Conservation (phyloP, 1,284 basidiomycete genomes). For the Tranzscheliella williamsii region DNA sequence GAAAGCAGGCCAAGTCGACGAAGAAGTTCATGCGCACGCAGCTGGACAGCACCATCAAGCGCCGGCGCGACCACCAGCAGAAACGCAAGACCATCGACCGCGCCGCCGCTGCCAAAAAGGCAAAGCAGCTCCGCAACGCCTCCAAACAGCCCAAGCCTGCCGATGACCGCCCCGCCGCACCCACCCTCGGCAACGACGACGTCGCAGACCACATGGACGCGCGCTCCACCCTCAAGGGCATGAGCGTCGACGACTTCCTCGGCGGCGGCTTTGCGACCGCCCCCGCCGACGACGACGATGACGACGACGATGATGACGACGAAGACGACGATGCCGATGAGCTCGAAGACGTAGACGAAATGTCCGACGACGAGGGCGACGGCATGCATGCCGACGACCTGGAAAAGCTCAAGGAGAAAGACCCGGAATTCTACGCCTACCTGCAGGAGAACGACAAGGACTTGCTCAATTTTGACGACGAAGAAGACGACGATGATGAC, state of each 20-base stretch:
- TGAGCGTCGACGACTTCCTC: slow-evolving; percentile 59
- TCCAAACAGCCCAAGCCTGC: no score
- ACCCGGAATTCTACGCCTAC: slow-evolving; percentile 98
- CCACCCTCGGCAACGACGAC: slow-evolving; percentile 16
- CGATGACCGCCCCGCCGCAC: no score
- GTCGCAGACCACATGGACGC: slow-evolving; percentile 15
- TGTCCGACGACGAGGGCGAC: slow-evolving; percentile 46
- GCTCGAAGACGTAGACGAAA: slow-evolving; percentile 48
- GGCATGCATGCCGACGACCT: slow-evolving; percentile 74
- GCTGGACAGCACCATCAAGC: slow-evolving; percentile 53
- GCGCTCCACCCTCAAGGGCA: slow-evolving; percentile 13
- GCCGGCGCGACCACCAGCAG: slow-evolving; percentile 50
- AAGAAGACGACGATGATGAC: slow-evolving; percentile 60
- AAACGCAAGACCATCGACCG: slow-evolving; percentile 48
- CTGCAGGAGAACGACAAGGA: slow-evolving; percentile 92
- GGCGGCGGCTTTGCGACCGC: slow-evolving; percentile 55
- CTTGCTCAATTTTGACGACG: slow-evolving; percentile 73
- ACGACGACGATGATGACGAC: slow-evolving; percentile 43
- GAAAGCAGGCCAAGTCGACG: slow-evolving; percentile 53
- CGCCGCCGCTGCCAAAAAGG: slow-evolving; percentile 28
- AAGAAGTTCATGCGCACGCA: slow-evolving; percentile 56
- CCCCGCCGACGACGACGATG: slow-evolving; percentile 24
- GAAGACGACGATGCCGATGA: slow-evolving; percentile 35
- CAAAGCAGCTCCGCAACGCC: slow-evolving; percentile 31
- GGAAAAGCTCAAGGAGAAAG: slow-evolving; percentile 88